phyloP scores from a whole-genome alignment of 257 asterid genomes.

The Solanum dulcamara region DNA sequence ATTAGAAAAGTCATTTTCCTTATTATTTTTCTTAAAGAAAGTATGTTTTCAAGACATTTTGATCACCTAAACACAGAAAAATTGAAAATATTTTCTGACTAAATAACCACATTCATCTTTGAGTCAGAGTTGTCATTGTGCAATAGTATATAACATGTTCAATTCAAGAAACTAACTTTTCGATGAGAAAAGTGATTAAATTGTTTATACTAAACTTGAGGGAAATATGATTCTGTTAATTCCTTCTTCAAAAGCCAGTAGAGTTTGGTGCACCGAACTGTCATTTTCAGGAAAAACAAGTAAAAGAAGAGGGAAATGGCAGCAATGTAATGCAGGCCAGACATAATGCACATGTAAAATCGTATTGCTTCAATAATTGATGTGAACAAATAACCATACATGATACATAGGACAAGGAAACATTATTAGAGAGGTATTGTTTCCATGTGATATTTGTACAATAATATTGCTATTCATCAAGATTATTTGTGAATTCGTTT shows the following conservation, averaged over 20 bases:
- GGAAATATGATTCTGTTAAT: background rate
- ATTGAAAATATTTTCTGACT: background rate
- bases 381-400: background rate
- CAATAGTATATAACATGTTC: background rate
- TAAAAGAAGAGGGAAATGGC: background rate
- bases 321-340: background rate
- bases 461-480: background rate
- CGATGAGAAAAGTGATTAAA: background rate
- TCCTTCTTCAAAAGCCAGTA: background rate
- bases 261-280: background rate
- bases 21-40: too few relatives aligned
- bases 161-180: background rate
- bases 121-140: background rate
- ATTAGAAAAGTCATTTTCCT: background rate
- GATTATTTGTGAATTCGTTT: background rate
- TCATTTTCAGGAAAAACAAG: background rate
- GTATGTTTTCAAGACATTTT: background rate
- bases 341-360: background rate
- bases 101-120: background rate
- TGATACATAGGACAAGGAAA: conserved; percentile 13
- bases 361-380: conserved; percentile 26
- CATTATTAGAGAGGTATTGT: conserved; percentile 7
- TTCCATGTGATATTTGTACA: background rate
- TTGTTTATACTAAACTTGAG: background rate
- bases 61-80: background rate